Evolutionary conservation across 768 basidiomycete species (phyloP), one percentile per base, ranked within the genome.

Genomic region (Leccinellum rugosiceps): DNA sequence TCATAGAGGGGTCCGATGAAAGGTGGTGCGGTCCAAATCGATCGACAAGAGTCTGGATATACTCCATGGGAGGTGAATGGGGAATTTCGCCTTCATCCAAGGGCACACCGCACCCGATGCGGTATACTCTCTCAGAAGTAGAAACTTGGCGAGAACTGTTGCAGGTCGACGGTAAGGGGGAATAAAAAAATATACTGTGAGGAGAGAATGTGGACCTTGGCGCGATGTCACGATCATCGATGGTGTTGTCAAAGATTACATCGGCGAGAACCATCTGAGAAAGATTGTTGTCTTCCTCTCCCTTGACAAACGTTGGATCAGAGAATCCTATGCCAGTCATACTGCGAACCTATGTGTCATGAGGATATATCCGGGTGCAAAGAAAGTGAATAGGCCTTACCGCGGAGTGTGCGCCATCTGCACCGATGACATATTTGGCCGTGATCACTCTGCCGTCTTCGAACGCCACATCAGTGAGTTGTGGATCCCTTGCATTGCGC

Each of bases 381-480:
- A 38, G 8, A 28, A n/a, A 26, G 50, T 9, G 6, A 53, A n/a
- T 28, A 23, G 6, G 50, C 63, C 74, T 50, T 61, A 82, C 82
- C 32, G 65, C 61, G 1, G 81, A 83, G 56, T 65, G 74, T 3
- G 79, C 68, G 4, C 83, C 82, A 62, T 84, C 82, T 6, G 82
- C 80, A 23, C 78, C 82, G 31, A 83, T 61, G 5, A 83, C 76
- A 63, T 80, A 82, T 32, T 73, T 74, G 14, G 81, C 66, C 3
- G 66, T 73, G 35, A 83, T 73, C 13, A 69, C 63, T 34, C 73
- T 73, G 4, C 82, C 81, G 46, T 75, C 72, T 30, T 82, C 79
- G 59, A 84, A 81, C 0, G 65, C 61, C n/a, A 79, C 80, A 14
- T 79, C 73, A 7, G 64, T 72, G 13, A 76, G 25, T 11, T 64